Conservation (phyloP, 2,329 filamentous ascomycete genomes). For the Ophiocordyceps camponoti-leonardi region DNA sequence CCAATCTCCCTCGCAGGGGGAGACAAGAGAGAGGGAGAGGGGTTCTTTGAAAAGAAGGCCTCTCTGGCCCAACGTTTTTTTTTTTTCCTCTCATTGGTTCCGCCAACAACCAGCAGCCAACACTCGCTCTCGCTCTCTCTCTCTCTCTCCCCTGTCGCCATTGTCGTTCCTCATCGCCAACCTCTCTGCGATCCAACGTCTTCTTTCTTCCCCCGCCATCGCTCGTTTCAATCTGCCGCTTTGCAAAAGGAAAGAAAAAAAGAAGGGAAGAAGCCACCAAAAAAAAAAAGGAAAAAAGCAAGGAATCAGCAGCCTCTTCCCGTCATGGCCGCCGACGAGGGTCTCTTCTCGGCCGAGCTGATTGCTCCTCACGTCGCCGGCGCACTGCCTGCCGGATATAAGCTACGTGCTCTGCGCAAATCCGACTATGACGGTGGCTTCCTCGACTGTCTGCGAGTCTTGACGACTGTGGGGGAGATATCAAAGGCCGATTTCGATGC, state of each 20-base stretch:
- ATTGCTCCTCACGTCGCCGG: slow-evolving; percentile 60
- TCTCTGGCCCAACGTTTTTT: background rate
- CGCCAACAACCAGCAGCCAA: background rate
- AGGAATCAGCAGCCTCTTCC: too few relatives aligned
- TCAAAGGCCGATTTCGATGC: slow-evolving; percentile 55
- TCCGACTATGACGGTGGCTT: slow-evolving; percentile 70
- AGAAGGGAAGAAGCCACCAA: too few relatives aligned
- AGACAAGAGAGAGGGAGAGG: background rate
- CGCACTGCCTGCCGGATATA: slow-evolving; percentile 65
- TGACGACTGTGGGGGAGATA: slow-evolving; percentile 88
- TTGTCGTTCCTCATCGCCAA: slow-evolving; percentile 1
- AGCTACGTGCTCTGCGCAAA: slow-evolving; percentile 60
- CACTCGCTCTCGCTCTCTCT: background rate
- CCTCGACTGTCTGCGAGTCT: slow-evolving; percentile 75
- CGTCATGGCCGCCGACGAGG: slow-evolving; percentile 17
- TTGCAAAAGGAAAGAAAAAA: too few relatives aligned
- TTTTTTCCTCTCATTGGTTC: background rate
- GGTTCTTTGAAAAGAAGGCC: too few relatives aligned
- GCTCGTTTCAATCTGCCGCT: too few relatives aligned
- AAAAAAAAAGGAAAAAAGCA: too few relatives aligned
- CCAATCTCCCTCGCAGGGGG: too few relatives aligned
- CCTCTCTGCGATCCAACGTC: too few relatives aligned
- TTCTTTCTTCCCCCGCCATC: too few relatives aligned
- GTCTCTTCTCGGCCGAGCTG: slow-evolving; percentile 62
- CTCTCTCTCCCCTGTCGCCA: background rate